phyloP scores from a whole-genome alignment of 805 yeast species.

The Sugiyamaella qingdaonensis region DNA sequence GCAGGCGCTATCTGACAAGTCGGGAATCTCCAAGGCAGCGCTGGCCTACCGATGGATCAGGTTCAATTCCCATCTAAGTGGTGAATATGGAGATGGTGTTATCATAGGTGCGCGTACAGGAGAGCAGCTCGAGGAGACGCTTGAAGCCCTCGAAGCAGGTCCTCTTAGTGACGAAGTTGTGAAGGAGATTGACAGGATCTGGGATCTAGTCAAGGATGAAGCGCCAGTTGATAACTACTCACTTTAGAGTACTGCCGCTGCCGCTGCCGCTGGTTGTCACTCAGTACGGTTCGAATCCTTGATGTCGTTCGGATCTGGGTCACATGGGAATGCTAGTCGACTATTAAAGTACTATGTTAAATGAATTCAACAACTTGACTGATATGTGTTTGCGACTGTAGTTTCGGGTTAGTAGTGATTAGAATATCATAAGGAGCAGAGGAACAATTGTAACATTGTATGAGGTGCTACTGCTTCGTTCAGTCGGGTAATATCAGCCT shows the following conservation, averaged over 20 bases:
- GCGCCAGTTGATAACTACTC: constrained; percentile 24
- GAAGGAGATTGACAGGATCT: constrained; percentile 23
- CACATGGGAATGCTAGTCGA: too few relatives aligned
- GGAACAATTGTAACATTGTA: too few relatives aligned
- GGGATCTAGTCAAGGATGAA: constrained; percentile 22
- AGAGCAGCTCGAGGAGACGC: constrained; percentile 21
- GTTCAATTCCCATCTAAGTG: constrained; percentile 19
- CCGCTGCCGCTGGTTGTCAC: too few relatives aligned
- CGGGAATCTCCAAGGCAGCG: constrained; percentile 18
- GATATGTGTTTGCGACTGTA: too few relatives aligned
- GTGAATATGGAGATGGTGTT: constrained; percentile 22
- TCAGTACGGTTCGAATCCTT: too few relatives aligned
- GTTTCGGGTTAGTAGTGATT: too few relatives aligned
- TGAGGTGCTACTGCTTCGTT: too few relatives aligned
- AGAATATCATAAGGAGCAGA: too few relatives aligned
- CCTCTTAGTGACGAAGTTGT: constrained; percentile 24
- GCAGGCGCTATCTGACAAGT: constrained; percentile 19
- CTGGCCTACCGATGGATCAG: constrained; percentile 28
- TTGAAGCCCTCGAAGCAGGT: constrained; percentile 23
- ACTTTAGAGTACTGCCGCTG: not conserved
- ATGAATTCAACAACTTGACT: too few relatives aligned
- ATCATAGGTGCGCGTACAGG: constrained; percentile 23
- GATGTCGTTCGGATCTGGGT: too few relatives aligned
- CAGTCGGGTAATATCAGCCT: too few relatives aligned
- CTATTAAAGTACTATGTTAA: too few relatives aligned